phyloP scores from a whole-genome alignment of 78 protist species.

The Anaeramoeba flamelloides region DNA sequence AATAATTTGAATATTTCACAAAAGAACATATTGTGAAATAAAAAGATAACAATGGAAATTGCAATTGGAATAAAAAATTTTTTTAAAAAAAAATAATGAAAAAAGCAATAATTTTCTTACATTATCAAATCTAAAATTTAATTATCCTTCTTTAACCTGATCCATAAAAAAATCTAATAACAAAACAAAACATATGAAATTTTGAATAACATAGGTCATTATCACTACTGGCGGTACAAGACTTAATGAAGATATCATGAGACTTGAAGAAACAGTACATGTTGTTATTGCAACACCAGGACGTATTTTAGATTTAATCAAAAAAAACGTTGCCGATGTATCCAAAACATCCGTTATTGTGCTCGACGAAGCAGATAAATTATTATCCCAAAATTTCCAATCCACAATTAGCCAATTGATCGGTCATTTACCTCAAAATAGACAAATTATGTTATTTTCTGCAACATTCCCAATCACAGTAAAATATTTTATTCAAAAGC shows the following conservation, averaged over 20 bases:
- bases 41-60: too few relatives aligned
- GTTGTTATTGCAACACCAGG: slow-evolving; percentile 89
- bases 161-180: too few relatives aligned
- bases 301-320: slow-evolving; percentile 63
- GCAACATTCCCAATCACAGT: slow-evolving; percentile 95
- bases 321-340: slow-evolving; percentile 42
- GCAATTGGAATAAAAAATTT: too few relatives aligned
- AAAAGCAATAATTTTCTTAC: too few relatives aligned
- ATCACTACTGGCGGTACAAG: slow-evolving; percentile 84
- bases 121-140: too few relatives aligned
- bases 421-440: slow-evolving; percentile 35
- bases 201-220: slow-evolving; percentile 73
- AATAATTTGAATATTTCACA: too few relatives aligned
- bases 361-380: slow-evolving; percentile 89
- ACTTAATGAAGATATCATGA: slow-evolving; percentile 63
- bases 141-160: too few relatives aligned
- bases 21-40: too few relatives aligned
- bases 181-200: too few relatives aligned
- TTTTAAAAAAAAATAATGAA: too few relatives aligned
- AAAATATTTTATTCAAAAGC: slow-evolving; percentile 38
- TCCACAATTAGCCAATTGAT: slow-evolving; percentile 54
- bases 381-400: slow-evolving; percentile 80
- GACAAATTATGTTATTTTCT: slow-evolving; percentile 77
- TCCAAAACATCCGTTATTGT: slow-evolving; percentile 42
- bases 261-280: slow-evolving; percentile 62